These are phyloP conservation scores for Immersiella caudata DNA, from an alignment of 495 filamentous ascomycete genomes.

Conservation along the genomic window DNA sequence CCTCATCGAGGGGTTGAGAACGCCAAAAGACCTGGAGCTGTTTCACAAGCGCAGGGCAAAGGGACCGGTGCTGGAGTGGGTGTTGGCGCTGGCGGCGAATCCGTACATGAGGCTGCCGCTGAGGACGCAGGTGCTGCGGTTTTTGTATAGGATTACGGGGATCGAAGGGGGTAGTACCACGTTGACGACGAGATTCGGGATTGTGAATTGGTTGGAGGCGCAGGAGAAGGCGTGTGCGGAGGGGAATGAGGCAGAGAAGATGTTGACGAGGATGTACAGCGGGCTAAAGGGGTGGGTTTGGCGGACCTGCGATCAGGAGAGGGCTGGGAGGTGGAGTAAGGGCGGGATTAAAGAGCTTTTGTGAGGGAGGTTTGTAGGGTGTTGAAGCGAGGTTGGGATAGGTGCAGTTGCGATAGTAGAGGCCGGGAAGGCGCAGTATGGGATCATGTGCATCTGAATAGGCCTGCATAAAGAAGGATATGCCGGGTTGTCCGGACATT, in stretches of 20 bases:
- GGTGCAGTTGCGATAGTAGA: not conserved
- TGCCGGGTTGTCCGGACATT: too few relatives aligned
- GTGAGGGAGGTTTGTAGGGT: not conserved
- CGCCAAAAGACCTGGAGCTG: slow-evolving; percentile 69
- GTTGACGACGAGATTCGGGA: slow-evolving; percentile 79
- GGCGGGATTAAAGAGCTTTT: slow-evolving; percentile 31
- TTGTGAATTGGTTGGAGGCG: slow-evolving; percentile 76
- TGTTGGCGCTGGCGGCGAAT: slow-evolving; percentile 72
- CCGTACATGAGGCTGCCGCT: slow-evolving; percentile 61
- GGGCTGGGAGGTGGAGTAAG: slow-evolving; percentile 70
- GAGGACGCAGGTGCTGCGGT: slow-evolving; percentile 68
- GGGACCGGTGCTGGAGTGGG: slow-evolving; percentile 67
- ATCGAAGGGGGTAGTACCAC: slow-evolving; percentile 83
- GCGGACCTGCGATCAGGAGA: slow-evolving; percentile 68
- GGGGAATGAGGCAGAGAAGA: slow-evolving; percentile 47
- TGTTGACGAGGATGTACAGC: slow-evolving; percentile 45
- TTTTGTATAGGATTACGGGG: slow-evolving; percentile 71
- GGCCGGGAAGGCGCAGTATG: too few relatives aligned
- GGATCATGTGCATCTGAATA: too few relatives aligned
- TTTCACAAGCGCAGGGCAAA: slow-evolving; percentile 68
- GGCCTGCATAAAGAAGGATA: too few relatives aligned
- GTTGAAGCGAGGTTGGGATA: too few relatives aligned
- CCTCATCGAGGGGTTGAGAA: slow-evolving; percentile 64
- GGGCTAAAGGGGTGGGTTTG: slow-evolving; percentile 64
- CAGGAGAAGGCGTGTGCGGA: slow-evolving; percentile 45